Evolutionary conservation across 495 filamentous ascomycete genomes (phyloP), one percentile per base, ranked within the genome.

Genomic region (Cercophora samala): DNA sequence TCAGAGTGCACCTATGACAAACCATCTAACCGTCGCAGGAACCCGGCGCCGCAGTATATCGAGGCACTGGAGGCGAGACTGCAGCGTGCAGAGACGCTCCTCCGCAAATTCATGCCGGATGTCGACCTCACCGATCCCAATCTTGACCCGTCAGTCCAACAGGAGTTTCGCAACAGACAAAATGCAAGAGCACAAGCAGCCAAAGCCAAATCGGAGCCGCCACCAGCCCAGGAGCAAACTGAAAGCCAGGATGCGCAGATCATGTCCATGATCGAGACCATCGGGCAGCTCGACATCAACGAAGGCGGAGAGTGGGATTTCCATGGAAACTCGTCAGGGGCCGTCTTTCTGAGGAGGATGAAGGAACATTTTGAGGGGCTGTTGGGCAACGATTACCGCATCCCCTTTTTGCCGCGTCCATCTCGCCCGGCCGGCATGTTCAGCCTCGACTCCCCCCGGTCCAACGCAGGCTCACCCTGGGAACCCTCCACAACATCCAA

Each of bases 1-100:
- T 15, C 74, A 99, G 95, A 98, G 66, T 99, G 95, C 77, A 96
- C 95, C 4, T 98, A 97, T 79, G 96, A 99, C 71, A 96, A 99
- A 72, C 95, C 95, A 18, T 98, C 95, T 37, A 97, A 97, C 75
- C 88, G 95, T 62, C 86, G 94, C 71, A 90, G 95, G 72, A 99
- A 97, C 73, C 94, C 95, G 42, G 90, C 93, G 32, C 95, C 95
- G 51, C 92, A 97, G 75, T 96, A 97, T 76, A 90, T 97, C 71
- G 95, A 99, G 78, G 91, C 91, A 0, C 80, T 99, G 29, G 96
- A 98, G 76, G 86, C 83, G 54, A 88, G 91, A 62, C 82, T 97
- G 32, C 91, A 93, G 66, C 90, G 91, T 65, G 93, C 93, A 53
- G 92, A 97, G 78, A 81, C 87, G 23, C 80, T 99, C 3, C 78